Base-by-base conservation (phyloP, 805 yeast species). In the Zygosaccharomyces siamensis region DNA sequence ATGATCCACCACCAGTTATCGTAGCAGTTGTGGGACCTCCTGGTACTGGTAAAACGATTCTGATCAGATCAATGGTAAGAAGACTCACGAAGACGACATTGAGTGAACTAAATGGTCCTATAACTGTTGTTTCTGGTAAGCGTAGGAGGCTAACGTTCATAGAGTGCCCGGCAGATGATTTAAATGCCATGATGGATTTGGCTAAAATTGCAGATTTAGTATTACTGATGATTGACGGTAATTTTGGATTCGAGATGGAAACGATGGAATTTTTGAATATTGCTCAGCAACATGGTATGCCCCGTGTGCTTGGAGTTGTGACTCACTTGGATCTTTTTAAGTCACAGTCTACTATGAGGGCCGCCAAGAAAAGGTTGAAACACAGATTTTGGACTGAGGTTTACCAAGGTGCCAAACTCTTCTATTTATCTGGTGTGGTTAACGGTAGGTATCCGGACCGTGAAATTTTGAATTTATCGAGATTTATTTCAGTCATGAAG, bases 211-310 rank as follows among this genome's bases (percentile, higher is more conserved):
- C 98, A 0, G 99, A 93, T 68, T 74, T 93, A 53, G 96, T 95
- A 7, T 74, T 93, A 43, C 67, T 93, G 52, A 71, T 93, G 77
- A 81, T 93, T 51, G 99, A 93, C 72, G 98, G 99, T 50, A 93
- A 93, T 67, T 93, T 89, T 66, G 99, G 99, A 6, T 81, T 93
- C 51, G 99, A 93, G 73, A 93, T 93, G 99, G 99, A 93, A 70
- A 93, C 99, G 7, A 95, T 93, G 98, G 99, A 93, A 70, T 93
- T 93, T 63, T 75, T 93, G 54, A 95, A 93, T 62, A 79, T 93
- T 56, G 95, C 97, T 3, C 96, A 93, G 60, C 97, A 92, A 63
- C 99, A 93, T 68, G 99, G 99, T 69, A 93, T 93, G 90, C 99
- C 99, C 37, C 80, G 97, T 59, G 95, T 93, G 16, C 74, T 93